Base-by-base conservation (phyloP, 257 asterid genomes). In the Rhazya stricta region DNA sequence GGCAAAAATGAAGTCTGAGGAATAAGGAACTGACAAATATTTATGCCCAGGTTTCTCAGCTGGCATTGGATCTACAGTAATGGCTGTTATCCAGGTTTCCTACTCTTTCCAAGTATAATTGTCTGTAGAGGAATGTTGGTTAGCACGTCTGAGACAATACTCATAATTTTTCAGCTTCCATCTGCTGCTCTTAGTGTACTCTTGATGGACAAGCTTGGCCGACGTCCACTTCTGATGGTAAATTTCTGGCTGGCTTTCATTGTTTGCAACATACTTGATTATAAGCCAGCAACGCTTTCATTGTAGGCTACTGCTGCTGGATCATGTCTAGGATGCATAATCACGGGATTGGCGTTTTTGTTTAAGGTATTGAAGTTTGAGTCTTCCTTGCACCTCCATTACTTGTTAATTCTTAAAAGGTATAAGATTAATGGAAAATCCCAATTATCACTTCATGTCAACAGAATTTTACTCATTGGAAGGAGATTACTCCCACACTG, bases 221-320 rank as follows among this genome's bases (percentile, higher is more conserved):
- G 86, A 30, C 78, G 84, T 13, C 74, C 79, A 6, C 70, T 83
- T 77, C 58, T 83, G 74, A 74, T 83, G 82, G 86, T 83, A 79
- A 63, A 25, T 39, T 5, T 39, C 51, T 71, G 39, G 43, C 41
- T 13, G 6, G 5, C 32, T 10, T 36, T 41, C 5, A 50, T 46
- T 3, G 13, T 63, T 34, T 41, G 21, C 36, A 18, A 32, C 11
- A 71, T 13, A 25, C 39, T 39, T 23, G 27, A 37, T 58, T 23
- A 18, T 76, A 53, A 68, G 13, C 54, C 7, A 15, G 43, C 60
- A 48, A 2, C 36, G 32, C 19, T 51, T 29, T 18, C 25, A 6
- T 63, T 72, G 72, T 51, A 83, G 87, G 43, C 68, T 29, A 67
- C 83, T 78, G 79, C 84, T 5, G 80, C 77, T 11, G 82, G 84